Evolutionary conservation across 2,329 filamentous ascomycete species (phyloP), one percentile per base, ranked within the genome.

Genomic region (Kalmusia sp.): DNA sequence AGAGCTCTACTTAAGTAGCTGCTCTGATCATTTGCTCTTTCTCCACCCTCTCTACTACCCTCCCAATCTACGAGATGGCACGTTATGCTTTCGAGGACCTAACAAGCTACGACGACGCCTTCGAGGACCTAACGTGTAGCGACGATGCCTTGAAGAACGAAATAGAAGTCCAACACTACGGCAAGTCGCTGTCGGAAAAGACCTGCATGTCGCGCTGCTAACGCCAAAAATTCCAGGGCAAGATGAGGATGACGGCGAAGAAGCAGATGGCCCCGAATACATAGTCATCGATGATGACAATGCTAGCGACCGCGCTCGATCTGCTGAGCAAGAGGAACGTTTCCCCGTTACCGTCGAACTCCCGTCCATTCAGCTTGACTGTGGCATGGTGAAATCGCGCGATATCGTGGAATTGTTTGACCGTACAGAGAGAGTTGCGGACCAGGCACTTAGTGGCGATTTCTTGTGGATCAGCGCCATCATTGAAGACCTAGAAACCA

Each of bases 391-490:
- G 4, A 37, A 24, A 37, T 30, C 8, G 28, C 15, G 14, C 7
- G 39, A 52, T 3, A 61, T 62, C 0, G 58, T 69, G 0, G 68
- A 71, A 22, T 30, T 70, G 3, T 14, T 46, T 1, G 58, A 65
- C 17, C 51, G 40, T 0, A 35, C 38, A 0, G 30, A 27, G 6
- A 46, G 47, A 3, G 3, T 27, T 3, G 12, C 22, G 6, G 21
- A 57, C 1, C 38, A 31, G 1, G 33, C 61, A 2, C 51, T 58
- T 1, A 57, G 51, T 17, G 64, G 65, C 0, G 68, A 70, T 21
- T 70, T 70, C 46, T 24, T 72, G 0, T 40, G 57, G 0, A 55
- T 71, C 11, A 54, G 38, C 1, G n/a, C 30, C 2, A 67, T 72
- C 15, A 33, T 66, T 1, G 43, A 55, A 14, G 49, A 67, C 30